Conservation (phyloP, 2,329 filamentous ascomycete species). For the Cladophialophora chaetospira region DNA sequence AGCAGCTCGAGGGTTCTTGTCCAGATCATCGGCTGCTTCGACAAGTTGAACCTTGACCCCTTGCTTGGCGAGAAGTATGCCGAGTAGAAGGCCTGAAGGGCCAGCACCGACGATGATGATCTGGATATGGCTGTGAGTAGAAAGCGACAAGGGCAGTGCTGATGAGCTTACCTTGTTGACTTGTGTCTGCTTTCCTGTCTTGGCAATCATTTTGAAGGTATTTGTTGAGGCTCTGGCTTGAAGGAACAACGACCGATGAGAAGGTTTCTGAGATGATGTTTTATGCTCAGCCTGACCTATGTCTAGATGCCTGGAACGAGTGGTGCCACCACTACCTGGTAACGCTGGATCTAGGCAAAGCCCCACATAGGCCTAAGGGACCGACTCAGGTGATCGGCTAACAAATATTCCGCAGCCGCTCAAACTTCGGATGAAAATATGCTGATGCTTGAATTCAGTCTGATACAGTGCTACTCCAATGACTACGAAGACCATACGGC, state of each 20-base stretch:
- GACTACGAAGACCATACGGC: not conserved
- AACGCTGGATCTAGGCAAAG: not conserved
- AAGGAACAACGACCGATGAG: not conserved
- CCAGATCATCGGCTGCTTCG: slow-evolving; percentile 57
- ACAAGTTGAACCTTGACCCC: slow-evolving; percentile 44
- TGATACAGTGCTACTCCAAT: slow-evolving; percentile 1
- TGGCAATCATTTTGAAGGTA: slow-evolving; percentile 1
- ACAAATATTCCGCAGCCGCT: not conserved
- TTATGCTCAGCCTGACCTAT: not conserved
- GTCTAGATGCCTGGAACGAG: not conserved
- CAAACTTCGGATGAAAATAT: too few species aligned
- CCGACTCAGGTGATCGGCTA: not conserved
- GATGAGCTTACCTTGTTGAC: slow-evolving; percentile 17
- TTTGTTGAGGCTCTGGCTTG: not conserved
- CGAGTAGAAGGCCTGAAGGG: slow-evolving; percentile 38
- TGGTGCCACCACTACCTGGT: not conserved
- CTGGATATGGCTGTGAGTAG: slow-evolving; percentile 6
- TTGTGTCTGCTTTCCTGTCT: slow-evolving; percentile 16
- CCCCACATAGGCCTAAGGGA: not conserved
- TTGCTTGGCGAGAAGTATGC: slow-evolving; percentile 38
- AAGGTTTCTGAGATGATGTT: not conserved
- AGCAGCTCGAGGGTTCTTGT: slow-evolving; percentile 63
- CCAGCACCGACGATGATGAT: slow-evolving; percentile 39
- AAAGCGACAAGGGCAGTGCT: not conserved
- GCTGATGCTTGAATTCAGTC: too few species aligned